Evolutionary conservation across 108 stramenopile species (phyloP), one percentile per base, ranked within the genome.

Genomic region (Nannochloropsis oceanica): DNA sequence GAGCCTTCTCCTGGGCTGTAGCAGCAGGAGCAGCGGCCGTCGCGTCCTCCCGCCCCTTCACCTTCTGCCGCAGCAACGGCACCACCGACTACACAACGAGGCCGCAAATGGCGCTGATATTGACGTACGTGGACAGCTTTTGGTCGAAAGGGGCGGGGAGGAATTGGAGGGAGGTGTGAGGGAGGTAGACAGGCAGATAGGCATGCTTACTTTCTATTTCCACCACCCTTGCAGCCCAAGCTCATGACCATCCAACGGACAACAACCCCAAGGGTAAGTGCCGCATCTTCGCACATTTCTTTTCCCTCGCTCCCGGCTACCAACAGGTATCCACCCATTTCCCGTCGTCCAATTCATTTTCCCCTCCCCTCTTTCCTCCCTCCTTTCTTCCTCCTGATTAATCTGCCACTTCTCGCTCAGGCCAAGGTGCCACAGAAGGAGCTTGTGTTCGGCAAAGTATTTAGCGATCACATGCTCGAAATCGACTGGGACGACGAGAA

Each of bases 391-490:
- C 59, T 5, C 34, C 34, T 34, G 34, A 34, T 34, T n/a, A n/a
- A n/a, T 50, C 18, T 18, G n/a, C 10, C 10, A 8, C n/a, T 9
- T 9, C n/a, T 73, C 0, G n/a, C 18, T 10, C n/a, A 73, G 59
- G 22, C 9, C 8, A 73, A 87, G 86, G 25, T 82, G 27, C 89
- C 89, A 0, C 86, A 87, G 79, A 50, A 89, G 25, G 83, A 89
- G 27, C 90, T 90, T 0, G 84, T 88, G 43, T 90, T 90, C 80
- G 87, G 87, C 12, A 79, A 80, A 11, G 80, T 92, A 11, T 93
- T 97, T 84, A 89, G 95, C 34, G 95, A 95, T 87, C 96, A 97
- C 91, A 98, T 98, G 98, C 91, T 98, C 8, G 90, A 89, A 84
- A 86, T 94, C 27, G 93, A 94, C 86, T 97, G 95, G 93, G 90